Evolutionary conservation across 2,329 filamentous ascomycete species (phyloP), one percentile per base, ranked within the genome.

Genomic region (Exophiala sp.): DNA sequence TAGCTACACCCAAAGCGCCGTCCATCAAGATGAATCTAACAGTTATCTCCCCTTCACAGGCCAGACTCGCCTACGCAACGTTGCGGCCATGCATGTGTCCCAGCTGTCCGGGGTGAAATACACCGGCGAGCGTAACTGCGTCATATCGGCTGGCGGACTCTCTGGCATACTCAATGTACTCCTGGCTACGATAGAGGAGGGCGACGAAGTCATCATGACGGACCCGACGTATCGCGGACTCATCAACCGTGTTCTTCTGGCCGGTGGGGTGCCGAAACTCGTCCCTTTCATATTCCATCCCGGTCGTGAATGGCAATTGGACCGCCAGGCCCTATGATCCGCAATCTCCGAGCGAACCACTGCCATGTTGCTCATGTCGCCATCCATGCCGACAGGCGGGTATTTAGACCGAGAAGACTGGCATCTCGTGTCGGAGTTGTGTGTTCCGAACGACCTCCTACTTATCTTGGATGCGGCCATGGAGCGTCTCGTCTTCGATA

Each of bases 401-500:
- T 49, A 49, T 42, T 34, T 56, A 20, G 20, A 45, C 14, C 33
- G 35, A 1, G 40, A 38, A 40, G 54, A 56, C 33, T 56, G 54
- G 54, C 9, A 16, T 2, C 34, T 56, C 29, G 38, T 56, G 11
- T 21, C 54, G 12, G 54, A 52, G 35, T 18, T 56, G n/a, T 56
- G 54, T 38, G 54, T 56, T 24, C 40, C 29, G 18, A 18, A 52
- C 24, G 54, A 56, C 40, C 29, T 56, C 10, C 46, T 56, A 20
- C 18, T 56, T 29, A 39, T 56, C 18, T 41, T 52, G 11, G 54
- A 56, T 20, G 34, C 54, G 12, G 54, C 54, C n/a, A 56, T 56
- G 54, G 54, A 56, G 40, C 38, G 54, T 10, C 45, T 56, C 14
- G n/a, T 56, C 18, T 56, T 56, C 45, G 54, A 56, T 41, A n/a